Percentiles rank a stretch among this genome's conserved stretches.
Conservation (phyloP, 2,329 filamentous ascomycete species). For the Cordyceps sp. region DNA sequence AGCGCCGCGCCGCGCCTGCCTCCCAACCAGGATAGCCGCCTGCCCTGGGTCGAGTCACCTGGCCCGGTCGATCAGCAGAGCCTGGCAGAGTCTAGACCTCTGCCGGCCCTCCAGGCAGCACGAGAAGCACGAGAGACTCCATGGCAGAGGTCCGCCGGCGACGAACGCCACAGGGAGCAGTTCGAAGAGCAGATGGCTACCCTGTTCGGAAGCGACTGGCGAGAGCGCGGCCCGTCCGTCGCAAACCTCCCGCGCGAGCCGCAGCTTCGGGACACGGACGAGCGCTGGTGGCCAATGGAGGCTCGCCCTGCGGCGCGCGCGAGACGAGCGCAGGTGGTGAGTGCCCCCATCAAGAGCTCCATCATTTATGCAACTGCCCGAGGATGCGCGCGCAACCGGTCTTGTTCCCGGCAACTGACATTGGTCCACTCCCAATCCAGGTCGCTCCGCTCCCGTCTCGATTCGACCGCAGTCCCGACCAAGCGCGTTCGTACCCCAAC, state of each 20-base stretch:
- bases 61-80: neutral
- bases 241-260: neutral
- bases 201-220: constrained; percentile 1
- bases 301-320: neutral
- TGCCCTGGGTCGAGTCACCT: constrained; percentile 9
- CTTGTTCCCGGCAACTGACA: too few species aligned
- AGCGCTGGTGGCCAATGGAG: neutral
- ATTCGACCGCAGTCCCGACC: neutral
- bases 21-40: constrained; percentile 4
- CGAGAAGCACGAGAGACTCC: constrained; percentile 2
- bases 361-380: too few species aligned
- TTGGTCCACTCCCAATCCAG: too few species aligned
- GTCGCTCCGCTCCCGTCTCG: neutral
- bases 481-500: neutral
- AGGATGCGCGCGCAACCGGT: too few species aligned
- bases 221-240: neutral
- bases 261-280: neutral
- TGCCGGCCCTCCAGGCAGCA: constrained; percentile 1
- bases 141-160: neutral
- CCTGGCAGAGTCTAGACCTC: neutral
- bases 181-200: constrained; percentile 1
- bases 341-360: too few species aligned
- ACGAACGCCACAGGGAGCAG: neutral
- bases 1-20: constrained; percentile 9
- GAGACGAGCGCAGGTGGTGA: constrained; percentile 1